These are phyloP conservation scores for Daucus carota DNA, from an alignment of 129 eudicot genomes.

Conservation along the genomic window DNA sequence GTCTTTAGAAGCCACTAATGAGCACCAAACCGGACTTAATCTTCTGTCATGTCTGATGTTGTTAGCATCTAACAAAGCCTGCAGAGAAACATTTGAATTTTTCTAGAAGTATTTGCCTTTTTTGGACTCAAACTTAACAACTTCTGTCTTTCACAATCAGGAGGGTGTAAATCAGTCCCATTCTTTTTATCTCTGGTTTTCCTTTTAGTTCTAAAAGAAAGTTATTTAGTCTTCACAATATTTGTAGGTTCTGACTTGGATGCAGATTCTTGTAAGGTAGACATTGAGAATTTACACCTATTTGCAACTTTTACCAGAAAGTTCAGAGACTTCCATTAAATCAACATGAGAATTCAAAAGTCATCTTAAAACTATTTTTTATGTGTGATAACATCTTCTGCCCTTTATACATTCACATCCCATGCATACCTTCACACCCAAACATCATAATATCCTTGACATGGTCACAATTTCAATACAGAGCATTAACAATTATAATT, in stretches of 20 bases:
- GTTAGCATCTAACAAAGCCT: constrained; percentile 42
- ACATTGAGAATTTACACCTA: no score
- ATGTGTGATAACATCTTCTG: no score
- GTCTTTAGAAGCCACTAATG: no score
- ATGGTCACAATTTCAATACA: no score
- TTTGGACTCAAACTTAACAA: constrained; percentile 31
- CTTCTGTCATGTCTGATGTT: constrained; percentile 20
- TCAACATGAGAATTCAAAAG: no score
- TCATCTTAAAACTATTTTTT: no score
- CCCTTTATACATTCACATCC: no score
- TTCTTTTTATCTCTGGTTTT: constrained; percentile 55
- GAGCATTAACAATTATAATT: no score
- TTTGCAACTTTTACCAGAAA: no score
- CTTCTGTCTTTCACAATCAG: constrained; percentile 46
- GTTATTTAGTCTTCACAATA: constrained; percentile 30
- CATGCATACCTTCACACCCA: no score
- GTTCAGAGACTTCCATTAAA: constrained; percentile 77
- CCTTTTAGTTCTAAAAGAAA: constrained; percentile 28
- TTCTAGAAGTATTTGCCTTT: constrained; percentile 34
- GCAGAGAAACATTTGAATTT: constrained; percentile 34
- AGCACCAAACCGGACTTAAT: no score
- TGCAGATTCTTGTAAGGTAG: constrained; percentile 38
- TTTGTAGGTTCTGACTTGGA: constrained; percentile 29
- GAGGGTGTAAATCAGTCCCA: constrained; percentile 27
- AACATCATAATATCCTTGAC: no score